Percentiles rank a stretch among this genome's conserved stretches.
phyloP scores from a whole-genome alignment of 305 asterid genomes.

The Solanum hybrid region DNA sequence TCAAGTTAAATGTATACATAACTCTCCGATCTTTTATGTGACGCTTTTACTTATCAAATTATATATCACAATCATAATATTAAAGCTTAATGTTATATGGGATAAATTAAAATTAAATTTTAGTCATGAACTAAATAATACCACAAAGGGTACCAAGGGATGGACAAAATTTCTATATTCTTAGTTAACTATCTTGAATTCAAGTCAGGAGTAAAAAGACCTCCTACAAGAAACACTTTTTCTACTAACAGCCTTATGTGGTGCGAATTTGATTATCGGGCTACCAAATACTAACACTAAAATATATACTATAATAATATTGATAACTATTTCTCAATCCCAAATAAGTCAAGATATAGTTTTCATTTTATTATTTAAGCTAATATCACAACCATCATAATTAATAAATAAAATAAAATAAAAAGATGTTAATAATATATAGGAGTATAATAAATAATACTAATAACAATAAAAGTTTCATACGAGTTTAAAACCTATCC shows the following conservation, averaged over 20 bases:
- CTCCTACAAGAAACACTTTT: neutral
- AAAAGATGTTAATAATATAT: neutral
- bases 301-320: neutral
- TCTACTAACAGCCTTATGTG: accelerated
- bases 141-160: neutral
- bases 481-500: neutral
- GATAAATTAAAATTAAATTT: neutral
- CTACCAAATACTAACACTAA: neutral
- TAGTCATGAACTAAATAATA: neutral
- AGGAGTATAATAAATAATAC: neutral
- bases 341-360: neutral
- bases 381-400: neutral
- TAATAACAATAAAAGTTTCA: neutral
- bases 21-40: neutral
- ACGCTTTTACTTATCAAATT: neutral
- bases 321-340: neutral
- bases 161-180: neutral
- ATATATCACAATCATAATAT: neutral
- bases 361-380: neutral
- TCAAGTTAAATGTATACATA: neutral
- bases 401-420: neutral
- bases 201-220: neutral
- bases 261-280: neutral
- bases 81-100: neutral
- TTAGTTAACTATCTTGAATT: neutral